Conservation (phyloP, 2,329 filamentous ascomycete species). For the Botrytis fragariae region DNA sequence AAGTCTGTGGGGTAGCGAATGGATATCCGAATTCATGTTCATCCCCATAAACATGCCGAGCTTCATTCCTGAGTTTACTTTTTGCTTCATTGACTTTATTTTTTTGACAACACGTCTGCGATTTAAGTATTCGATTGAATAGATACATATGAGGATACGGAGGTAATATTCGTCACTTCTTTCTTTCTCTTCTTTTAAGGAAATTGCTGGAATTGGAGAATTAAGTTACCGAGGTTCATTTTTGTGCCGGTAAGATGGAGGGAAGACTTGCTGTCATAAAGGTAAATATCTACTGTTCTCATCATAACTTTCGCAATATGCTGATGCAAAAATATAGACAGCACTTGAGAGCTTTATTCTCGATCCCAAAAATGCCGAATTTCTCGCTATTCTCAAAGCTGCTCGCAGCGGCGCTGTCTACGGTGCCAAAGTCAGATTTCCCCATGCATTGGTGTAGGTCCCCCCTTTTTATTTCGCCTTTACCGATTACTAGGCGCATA, state of each 20-base stretch:
- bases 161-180: neutral
- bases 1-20: constrained; percentile 26
- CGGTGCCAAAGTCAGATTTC: constrained; percentile 95
- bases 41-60: constrained; percentile 17
- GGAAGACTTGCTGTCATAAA: constrained; percentile 31
- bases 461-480: neutral
- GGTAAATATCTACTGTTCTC: constrained; percentile 23
- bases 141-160: neutral
- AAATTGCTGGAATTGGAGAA: constrained; percentile 18
- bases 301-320: neutral
- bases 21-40: constrained; percentile 21
- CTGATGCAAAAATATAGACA: constrained; percentile 29
- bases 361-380: constrained; percentile 80
- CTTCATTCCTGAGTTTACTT: constrained; percentile 24
- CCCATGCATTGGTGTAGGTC: constrained; percentile 87
- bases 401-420: constrained; percentile 97
- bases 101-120: constrained; percentile 9
- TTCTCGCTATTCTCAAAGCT: constrained; percentile 83
- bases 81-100: constrained; percentile 3
- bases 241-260: constrained; percentile 31
- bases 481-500: neutral
- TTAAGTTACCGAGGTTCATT: constrained; percentile 33
- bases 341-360: constrained; percentile 72
- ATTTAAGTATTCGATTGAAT: neutral
- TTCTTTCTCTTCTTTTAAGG: neutral